Percentiles rank a stretch among this genome's conserved stretches.
Conservation (phyloP, 805 yeast genomes). For the Wickerhamomyces sydowiorum region DNA sequence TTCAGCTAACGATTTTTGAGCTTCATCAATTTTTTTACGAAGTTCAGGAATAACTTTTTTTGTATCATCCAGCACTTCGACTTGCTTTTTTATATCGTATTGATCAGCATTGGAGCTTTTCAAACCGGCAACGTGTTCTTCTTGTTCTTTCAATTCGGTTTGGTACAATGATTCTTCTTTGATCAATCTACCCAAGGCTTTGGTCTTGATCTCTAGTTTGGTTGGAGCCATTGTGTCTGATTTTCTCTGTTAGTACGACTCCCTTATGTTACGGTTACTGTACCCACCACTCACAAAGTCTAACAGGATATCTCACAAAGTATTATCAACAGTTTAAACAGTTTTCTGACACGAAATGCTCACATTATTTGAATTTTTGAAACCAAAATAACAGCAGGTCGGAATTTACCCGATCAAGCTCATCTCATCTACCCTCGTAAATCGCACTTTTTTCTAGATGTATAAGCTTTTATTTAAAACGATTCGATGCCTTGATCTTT, state of each 20-base stretch:
- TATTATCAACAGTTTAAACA: no score
- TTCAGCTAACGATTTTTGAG: conserved; percentile 31
- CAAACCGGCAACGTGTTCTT: conserved; percentile 40
- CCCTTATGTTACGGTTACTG: neutral
- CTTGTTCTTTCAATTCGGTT: conserved; percentile 53
- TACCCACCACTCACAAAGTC: neutral
- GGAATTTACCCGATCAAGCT: neutral
- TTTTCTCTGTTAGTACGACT: neutral
- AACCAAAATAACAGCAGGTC: neutral
- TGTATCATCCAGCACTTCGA: conserved; percentile 50
- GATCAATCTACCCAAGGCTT: conserved; percentile 60
- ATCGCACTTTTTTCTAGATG: neutral
- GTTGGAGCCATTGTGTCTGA: conserved; percentile 56
- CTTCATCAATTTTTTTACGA: conserved; percentile 34
- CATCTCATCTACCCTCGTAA: neutral
- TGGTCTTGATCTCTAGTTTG: conserved; percentile 61
- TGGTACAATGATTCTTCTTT: conserved; percentile 62
- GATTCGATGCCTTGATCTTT: neutral
- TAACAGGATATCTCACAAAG: no score
- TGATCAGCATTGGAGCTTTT: conserved; percentile 45
- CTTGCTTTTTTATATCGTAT: conserved; percentile 56
- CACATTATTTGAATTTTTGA: neutral
- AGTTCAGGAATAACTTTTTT: conserved; percentile 45
- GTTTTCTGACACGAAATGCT: neutral
- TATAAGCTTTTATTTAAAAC: neutral